Conservation (phyloP, 2,329 filamentous ascomycete genomes). For the Colletotrichum liaoningense region DNA sequence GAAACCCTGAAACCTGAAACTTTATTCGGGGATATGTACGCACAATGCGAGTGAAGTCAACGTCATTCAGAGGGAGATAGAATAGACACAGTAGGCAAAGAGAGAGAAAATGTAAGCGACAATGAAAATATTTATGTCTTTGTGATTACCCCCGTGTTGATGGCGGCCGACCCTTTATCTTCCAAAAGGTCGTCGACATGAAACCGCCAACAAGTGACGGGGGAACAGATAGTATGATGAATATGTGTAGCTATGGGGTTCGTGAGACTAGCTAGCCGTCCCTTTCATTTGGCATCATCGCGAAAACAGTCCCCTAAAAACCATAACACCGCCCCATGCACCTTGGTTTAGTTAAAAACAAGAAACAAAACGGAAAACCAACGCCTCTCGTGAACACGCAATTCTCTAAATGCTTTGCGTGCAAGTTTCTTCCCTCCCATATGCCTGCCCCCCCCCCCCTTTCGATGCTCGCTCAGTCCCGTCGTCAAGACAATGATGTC, state of each 20-base stretch:
- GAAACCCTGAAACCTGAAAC: constrained; percentile 12
- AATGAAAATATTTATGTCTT: neutral
- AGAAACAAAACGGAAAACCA: constrained; percentile 1
- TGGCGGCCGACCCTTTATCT: neutral
- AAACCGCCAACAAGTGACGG: constrained; percentile 17
- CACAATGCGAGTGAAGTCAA: neutral
- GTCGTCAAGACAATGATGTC: constrained; percentile 15
- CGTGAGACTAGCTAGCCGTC: constrained; percentile 36
- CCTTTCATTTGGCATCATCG: constrained; percentile 32
- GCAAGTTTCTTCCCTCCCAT: constrained; percentile 9
- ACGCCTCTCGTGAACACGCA: constrained; percentile 32
- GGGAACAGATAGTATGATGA: constrained; percentile 8
- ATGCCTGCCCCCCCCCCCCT: neutral
- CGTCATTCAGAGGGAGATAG: neutral
- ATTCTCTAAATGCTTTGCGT: constrained; percentile 16
- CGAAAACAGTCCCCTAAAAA: constrained; percentile 31
- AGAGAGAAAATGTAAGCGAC: neutral
- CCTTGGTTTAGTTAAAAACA: constrained; percentile 17
- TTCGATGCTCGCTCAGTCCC: constrained; percentile 33
- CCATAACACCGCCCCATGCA: constrained; percentile 34
- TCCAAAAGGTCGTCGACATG: neutral
- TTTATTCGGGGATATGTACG: neutral
- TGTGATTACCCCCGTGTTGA: constrained; percentile 13
- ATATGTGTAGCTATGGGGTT: constrained; percentile 29
- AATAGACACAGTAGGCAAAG: neutral